Evolutionary conservation across 2,329 filamentous ascomycete species (phyloP).

Genomic region (Gnomoniopsis sp.): DNA sequence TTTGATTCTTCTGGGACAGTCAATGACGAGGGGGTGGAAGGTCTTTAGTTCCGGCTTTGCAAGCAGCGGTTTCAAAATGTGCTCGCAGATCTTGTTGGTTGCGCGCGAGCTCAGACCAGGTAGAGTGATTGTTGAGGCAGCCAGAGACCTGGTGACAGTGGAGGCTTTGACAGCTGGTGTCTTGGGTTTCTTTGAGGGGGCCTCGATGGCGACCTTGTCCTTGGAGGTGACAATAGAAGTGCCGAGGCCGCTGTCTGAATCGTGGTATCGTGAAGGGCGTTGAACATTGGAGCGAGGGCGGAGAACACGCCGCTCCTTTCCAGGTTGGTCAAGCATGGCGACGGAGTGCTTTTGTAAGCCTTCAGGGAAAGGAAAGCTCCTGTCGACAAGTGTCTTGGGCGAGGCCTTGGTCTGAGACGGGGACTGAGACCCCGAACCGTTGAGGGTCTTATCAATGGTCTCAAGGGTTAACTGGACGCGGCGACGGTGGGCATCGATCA

Average conservation of each 20-base stretch:
- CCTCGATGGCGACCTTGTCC: constrained; percentile 44
- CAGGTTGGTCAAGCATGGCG: constrained; percentile 40
- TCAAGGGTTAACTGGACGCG: constrained; percentile 65
- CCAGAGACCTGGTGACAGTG: constrained; percentile 60
- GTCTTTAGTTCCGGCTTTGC: constrained; percentile 69
- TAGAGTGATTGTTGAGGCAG: constrained; percentile 45
- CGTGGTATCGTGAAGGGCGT: constrained; percentile 61
- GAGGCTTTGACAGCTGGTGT: constrained; percentile 36
- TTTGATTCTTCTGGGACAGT: constrained; percentile 75
- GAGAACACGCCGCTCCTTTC: constrained; percentile 46
- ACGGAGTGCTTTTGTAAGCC: constrained; percentile 57
- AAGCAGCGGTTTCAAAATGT: constrained; percentile 75
- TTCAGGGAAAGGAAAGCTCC: constrained; percentile 57
- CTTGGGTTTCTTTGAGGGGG: constrained; percentile 39
- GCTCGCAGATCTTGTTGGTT: constrained; percentile 73
- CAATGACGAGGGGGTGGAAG: constrained; percentile 76
- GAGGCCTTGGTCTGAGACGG: constrained; percentile 25
- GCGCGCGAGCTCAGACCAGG: constrained; percentile 66
- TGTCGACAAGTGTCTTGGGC: constrained; percentile 43
- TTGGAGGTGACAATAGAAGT: constrained; percentile 69
- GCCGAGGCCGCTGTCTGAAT: constrained; percentile 84
- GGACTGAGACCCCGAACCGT: constrained; percentile 38
- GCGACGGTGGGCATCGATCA: constrained; percentile 65
- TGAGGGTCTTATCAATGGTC: constrained; percentile 61
- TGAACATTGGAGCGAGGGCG: constrained; percentile 48